A percentile compares a stretch with the other conserved stretches of the same genome.
phyloP scores from a whole-genome alignment of 1,284 basidiomycete genomes.

The Singerocomus inundabilis region DNA sequence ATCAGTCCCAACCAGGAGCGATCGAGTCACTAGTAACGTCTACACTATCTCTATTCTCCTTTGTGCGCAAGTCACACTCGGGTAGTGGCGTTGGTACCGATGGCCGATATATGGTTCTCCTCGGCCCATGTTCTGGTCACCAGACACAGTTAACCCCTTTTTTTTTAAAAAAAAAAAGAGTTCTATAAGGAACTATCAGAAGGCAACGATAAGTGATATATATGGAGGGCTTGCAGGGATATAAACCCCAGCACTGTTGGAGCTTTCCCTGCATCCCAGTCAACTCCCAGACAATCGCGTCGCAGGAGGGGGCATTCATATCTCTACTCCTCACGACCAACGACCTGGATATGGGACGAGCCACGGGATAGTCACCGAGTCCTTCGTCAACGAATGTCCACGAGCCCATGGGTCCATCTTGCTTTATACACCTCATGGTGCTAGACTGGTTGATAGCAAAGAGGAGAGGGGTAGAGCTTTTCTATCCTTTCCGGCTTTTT shows the following conservation, averaged over 20 bases:
- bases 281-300: background rate
- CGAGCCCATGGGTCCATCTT: too few relatives aligned
- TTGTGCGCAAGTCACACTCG: too few relatives aligned
- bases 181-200: conserved; percentile 2
- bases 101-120: too few relatives aligned
- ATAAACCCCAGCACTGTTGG: too few relatives aligned
- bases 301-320: too few relatives aligned
- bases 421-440: too few relatives aligned
- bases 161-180: too few relatives aligned
- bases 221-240: background rate
- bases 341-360: background rate
- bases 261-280: background rate
- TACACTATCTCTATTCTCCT: background rate
- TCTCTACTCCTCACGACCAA: background rate
- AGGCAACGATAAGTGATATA: background rate
- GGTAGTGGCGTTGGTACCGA: background rate
- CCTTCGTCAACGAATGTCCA: background rate
- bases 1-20: background rate
- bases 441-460: too few relatives aligned
- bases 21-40: background rate
- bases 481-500: background rate
- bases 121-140: background rate
- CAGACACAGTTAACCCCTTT: background rate
- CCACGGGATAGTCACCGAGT: background rate
- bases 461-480: too few relatives aligned